Percentiles rank a stretch among this genome's conserved stretches.
phyloP scores from a whole-genome alignment of 2,329 filamentous ascomycete species.

The Leptographium procerum region DNA sequence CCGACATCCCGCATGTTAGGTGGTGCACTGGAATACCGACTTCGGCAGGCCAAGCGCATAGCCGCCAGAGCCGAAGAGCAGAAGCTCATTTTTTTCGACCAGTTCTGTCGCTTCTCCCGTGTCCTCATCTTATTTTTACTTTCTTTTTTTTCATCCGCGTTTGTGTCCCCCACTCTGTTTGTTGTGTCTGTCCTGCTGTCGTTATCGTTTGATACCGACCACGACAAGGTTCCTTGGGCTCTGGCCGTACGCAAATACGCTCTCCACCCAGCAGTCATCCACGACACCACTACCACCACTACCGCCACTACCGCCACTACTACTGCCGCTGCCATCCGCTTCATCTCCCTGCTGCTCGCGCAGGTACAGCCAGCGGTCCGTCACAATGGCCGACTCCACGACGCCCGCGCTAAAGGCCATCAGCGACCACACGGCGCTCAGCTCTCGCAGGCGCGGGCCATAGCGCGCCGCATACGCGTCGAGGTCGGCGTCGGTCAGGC shows the following conservation, averaged over 20 bases:
- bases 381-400: conserved; percentile 80
- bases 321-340: no score
- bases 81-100: no score
- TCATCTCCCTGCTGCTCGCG: conserved; percentile 56
- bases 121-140: neutral
- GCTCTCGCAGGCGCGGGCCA: conserved; percentile 57
- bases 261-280: conserved; percentile 75
- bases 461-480: conserved; percentile 57
- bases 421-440: conserved; percentile 81
- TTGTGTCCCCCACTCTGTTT: neutral
- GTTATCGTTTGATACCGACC: conserved; percentile 65
- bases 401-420: conserved; percentile 93
- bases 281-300: conserved; percentile 24
- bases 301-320: conserved; percentile 19
- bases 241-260: conserved; percentile 76
- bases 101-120: no score
- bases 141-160: neutral
- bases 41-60: neutral
- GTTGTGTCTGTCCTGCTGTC: neutral
- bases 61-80: neutral
- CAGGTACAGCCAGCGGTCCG: conserved; percentile 81
- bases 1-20: neutral
- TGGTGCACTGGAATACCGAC: neutral
- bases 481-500: conserved; percentile 66
- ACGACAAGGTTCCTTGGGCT: conserved; percentile 90